A percentile compares a stretch with the other conserved stretches of the same genome.
Evolutionary conservation across 1,284 basidiomycete genomes (phyloP).

Genomic region (Tilletia indica): DNA sequence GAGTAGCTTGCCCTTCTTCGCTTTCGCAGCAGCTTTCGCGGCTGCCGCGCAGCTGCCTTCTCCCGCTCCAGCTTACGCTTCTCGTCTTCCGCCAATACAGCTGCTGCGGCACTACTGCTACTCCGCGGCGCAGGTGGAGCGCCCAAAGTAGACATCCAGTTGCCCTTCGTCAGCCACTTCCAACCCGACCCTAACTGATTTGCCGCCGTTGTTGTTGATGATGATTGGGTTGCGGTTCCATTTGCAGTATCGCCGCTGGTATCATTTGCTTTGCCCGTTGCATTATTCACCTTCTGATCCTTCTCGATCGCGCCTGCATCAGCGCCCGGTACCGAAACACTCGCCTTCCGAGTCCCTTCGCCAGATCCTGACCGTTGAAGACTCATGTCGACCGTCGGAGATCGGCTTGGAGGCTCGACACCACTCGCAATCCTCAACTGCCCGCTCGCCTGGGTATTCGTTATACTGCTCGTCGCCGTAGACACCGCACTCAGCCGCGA

Average conservation of each 20-base stretch:
- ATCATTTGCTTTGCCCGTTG: neutral
- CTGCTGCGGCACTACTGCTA: constrained; percentile 13
- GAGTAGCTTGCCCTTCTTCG: neutral
- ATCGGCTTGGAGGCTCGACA: constrained; percentile 8
- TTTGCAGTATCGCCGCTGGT: neutral
- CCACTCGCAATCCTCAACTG: constrained; percentile 15
- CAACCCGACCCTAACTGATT: neutral
- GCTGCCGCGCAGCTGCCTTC: constrained; percentile 16
- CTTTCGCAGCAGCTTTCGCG: constrained; percentile 5
- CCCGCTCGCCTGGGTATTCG: constrained; percentile 14
- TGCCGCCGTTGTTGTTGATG: neutral
- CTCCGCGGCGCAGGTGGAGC: constrained; percentile 10
- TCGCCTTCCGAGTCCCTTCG: neutral
- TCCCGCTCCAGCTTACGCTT: constrained; percentile 8
- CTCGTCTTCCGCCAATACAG: constrained; percentile 11
- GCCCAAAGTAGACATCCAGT: neutral
- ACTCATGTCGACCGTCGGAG: neutral
- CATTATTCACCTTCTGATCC: neutral
- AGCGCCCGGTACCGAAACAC: neutral
- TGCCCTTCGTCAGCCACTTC: constrained; percentile 5
- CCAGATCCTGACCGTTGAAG: neutral
- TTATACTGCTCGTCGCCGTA: constrained; percentile 12
- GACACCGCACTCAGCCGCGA: constrained; percentile 4
- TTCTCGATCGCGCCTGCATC: neutral
- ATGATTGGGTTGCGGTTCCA: neutral